Conservation (phyloP, 345 rosid species). For the Draba incana region DNA sequence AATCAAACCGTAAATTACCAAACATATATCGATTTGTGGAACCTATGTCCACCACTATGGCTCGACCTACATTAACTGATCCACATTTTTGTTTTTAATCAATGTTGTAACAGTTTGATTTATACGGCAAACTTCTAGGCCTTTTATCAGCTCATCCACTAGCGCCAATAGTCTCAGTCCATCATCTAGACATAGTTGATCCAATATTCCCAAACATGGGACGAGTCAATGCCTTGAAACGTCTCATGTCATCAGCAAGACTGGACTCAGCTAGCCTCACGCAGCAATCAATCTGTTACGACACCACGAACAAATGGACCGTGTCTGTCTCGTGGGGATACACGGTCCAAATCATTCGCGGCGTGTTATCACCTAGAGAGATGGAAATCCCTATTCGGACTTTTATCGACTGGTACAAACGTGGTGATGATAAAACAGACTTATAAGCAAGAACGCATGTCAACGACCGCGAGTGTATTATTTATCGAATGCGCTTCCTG, state of each 20-base stretch:
- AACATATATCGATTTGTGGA: slow-evolving; percentile 16
- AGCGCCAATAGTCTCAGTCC: slow-evolving; percentile 68
- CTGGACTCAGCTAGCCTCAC: slow-evolving; percentile 67
- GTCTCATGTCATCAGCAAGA: slow-evolving; percentile 45
- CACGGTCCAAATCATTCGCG: slow-evolving; percentile 59
- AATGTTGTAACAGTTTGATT: slow-evolving; percentile 52
- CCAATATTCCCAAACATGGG: slow-evolving; percentile 65
- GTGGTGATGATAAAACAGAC: slow-evolving; percentile 46
- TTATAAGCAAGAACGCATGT: slow-evolving; percentile 43
- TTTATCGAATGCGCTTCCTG: slow-evolving; percentile 46
- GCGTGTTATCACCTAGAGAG: slow-evolving; percentile 53
- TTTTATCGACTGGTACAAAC: slow-evolving; percentile 61
- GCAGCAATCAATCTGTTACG: slow-evolving; percentile 81
- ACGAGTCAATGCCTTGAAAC: slow-evolving; percentile 52
- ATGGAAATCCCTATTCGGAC: slow-evolving; percentile 62
- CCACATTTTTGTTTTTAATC: no score
- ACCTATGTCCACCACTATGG: slow-evolving; percentile 10
- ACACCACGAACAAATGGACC: slow-evolving; percentile 58
- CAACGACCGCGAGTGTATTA: slow-evolving; percentile 57
- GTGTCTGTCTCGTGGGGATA: slow-evolving; percentile 86
- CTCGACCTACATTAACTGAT: neutral
- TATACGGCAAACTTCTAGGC: slow-evolving; percentile 62
- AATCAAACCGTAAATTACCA: neutral
- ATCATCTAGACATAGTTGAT: slow-evolving; percentile 65
- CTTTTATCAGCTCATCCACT: slow-evolving; percentile 78